A percentile compares a stretch with the other conserved stretches of the same genome.
phyloP scores from a whole-genome alignment of 352 stramenopile genomes.

The Elongisporangium anandrum region DNA sequence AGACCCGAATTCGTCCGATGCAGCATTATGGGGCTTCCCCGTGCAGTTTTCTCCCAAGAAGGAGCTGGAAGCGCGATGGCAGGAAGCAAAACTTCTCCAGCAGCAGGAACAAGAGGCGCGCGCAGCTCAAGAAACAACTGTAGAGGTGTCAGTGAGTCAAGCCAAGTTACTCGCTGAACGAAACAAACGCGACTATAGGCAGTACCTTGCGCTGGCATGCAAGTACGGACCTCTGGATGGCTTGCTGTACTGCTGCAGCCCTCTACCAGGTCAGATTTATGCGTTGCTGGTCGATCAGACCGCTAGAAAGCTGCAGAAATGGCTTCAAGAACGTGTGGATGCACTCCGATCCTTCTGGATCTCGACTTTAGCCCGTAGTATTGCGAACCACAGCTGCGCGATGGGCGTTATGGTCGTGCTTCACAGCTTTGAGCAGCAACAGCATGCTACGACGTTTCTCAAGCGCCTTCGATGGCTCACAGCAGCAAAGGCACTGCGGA shows the following conservation, averaged over 20 bases:
- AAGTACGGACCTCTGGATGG: slow-evolving; percentile 5
- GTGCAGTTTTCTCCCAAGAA: background rate
- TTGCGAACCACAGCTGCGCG: background rate
- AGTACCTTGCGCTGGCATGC: slow-evolving; percentile 4
- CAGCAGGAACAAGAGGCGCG: background rate
- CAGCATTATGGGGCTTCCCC: background rate
- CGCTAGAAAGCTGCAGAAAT: slow-evolving; percentile 3
- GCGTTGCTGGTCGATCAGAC: background rate
- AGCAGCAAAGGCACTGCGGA: background rate
- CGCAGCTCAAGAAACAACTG: background rate
- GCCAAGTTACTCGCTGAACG: background rate
- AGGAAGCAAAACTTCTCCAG: background rate
- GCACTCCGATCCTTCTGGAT: slow-evolving; percentile 5
- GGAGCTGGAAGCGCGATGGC: background rate
- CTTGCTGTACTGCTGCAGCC: slow-evolving; percentile 2
- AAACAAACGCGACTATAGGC: slow-evolving; percentile 2
- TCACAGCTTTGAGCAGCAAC: background rate
- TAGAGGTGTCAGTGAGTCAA: background rate
- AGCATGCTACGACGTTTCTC: background rate
- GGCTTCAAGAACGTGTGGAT: slow-evolving; percentile 1
- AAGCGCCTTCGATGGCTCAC: background rate
- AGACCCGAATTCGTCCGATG: background rate
- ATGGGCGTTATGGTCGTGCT: background rate
- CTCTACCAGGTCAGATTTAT: slow-evolving; percentile 1
- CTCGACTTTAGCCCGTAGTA: background rate